These are phyloP conservation scores for Melanopsichium pennsylvanicum DNA, from an alignment of 1,284 basidiomycete genomes.

Conservation along the genomic window DNA sequence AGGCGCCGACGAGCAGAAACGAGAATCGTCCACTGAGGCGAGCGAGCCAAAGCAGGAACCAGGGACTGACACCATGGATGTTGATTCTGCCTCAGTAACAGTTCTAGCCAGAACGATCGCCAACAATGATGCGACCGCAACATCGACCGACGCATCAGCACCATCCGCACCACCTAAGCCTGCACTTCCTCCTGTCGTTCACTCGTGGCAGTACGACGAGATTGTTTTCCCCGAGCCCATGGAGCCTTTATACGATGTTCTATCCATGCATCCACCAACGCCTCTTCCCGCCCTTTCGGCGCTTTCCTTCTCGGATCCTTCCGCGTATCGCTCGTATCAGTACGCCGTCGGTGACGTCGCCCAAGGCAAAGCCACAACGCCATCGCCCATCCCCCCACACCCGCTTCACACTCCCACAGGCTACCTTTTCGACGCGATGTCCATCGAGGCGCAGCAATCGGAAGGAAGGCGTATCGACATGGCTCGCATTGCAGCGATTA, in stretches of 20 bases:
- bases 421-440: constrained; percentile 71
- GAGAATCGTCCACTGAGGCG: background rate
- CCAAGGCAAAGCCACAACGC: background rate
- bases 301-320: constrained; percentile 54
- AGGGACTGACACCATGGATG: constrained; percentile 13
- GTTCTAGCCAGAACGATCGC: constrained; percentile 4
- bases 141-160: background rate
- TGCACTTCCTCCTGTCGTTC: constrained; percentile 66
- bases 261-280: constrained; percentile 83
- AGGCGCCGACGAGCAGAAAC: background rate
- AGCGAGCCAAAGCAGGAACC: constrained; percentile 11
- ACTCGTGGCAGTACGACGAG: constrained; percentile 99
- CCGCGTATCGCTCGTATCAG: constrained; percentile 47
- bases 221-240: constrained; percentile 95
- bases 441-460: constrained; percentile 79
- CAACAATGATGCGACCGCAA: background rate
- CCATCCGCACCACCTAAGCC: constrained; percentile 15
- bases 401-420: constrained; percentile 61
- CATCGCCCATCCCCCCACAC: constrained; percentile 43
- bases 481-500: constrained; percentile 74
- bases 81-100: constrained; percentile 14
- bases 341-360: constrained; percentile 15
- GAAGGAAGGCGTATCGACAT: constrained; percentile 82
- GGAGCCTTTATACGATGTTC: constrained; percentile 82
- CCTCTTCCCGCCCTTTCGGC: constrained; percentile 66